Percentiles rank a stretch among this genome's conserved stretches.
These are phyloP conservation scores for Yarrowia divulgata DNA, from an alignment of 805 yeast genomes.

Conservation along the genomic window DNA sequence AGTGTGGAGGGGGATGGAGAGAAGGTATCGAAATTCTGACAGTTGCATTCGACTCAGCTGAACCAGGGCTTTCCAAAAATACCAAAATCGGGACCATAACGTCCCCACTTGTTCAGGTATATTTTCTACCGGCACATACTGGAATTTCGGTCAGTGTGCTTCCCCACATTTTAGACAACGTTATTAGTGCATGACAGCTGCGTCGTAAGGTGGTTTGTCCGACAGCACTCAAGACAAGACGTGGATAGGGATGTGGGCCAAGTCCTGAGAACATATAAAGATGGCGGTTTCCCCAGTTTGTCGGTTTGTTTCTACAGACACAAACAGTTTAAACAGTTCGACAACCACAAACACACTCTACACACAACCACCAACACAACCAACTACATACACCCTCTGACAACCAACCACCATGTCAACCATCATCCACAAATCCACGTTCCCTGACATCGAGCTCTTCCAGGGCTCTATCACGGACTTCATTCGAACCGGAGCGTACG, in stretches of 20 bases:
- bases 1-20: too few species aligned
- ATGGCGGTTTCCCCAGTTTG: too few species aligned
- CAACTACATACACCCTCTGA: too few species aligned
- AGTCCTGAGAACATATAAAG: not conserved
- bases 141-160: not conserved
- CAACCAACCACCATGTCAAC: not conserved
- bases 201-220: not conserved
- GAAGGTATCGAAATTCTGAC: not conserved
- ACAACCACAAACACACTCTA: not conserved
- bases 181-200: not conserved
- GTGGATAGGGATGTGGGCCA: too few species aligned
- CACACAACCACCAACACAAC: not conserved
- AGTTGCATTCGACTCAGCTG: not conserved
- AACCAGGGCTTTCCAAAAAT: not conserved
- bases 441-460: conserved; percentile 18
- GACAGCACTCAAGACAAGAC: too few species aligned
- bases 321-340: not conserved
- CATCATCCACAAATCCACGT: conserved; percentile 28
- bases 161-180: conserved; percentile 24
- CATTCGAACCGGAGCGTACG: conserved; percentile 15
- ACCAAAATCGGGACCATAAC: too few species aligned
- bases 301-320: too few species aligned
- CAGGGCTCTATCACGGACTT: conserved; percentile 35
- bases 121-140: not conserved
- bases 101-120: too few species aligned